phyloP scores from a whole-genome alignment of 108 stramenopile species.

The Cyclotella sp. region DNA sequence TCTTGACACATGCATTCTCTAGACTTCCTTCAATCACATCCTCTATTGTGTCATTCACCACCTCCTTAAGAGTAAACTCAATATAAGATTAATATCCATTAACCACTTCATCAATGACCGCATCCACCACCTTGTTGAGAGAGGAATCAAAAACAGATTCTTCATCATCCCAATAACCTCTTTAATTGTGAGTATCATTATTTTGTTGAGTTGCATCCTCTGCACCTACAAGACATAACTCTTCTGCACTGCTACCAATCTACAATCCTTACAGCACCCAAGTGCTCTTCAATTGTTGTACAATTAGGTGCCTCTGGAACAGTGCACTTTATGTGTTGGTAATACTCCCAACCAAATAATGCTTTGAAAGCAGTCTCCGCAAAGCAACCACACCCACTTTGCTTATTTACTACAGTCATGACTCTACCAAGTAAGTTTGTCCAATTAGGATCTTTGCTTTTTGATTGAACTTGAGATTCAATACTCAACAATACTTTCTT shows the following conservation, averaged over 20 bases:
- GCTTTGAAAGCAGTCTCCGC: slow-evolving; percentile 3
- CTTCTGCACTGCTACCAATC: background rate
- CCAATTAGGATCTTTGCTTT: slow-evolving; percentile 8
- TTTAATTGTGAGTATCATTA: background rate
- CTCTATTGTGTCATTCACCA: no score
- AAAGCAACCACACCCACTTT: background rate
- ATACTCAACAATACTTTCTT: slow-evolving; percentile 12
- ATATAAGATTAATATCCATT: no score
- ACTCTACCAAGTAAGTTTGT: slow-evolving; percentile 14
- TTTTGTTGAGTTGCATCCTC: background rate
- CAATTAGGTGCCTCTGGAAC: background rate
- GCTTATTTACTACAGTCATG: slow-evolving; percentile 13
- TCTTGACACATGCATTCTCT: no score
- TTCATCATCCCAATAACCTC: background rate
- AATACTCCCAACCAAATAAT: slow-evolving; percentile 7
- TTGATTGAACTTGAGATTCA: background rate
- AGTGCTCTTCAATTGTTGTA: background rate
- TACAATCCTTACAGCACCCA: background rate
- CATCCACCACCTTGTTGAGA: no score
- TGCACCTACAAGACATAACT: background rate
- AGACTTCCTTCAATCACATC: no score
- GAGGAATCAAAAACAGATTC: background rate
- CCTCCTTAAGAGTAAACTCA: no score
- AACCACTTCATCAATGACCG: no score
- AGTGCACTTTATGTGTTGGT: background rate